Evolutionary conservation across 2,329 filamentous ascomycete genomes (phyloP).

Genomic region (Elsinoe ampelina): DNA sequence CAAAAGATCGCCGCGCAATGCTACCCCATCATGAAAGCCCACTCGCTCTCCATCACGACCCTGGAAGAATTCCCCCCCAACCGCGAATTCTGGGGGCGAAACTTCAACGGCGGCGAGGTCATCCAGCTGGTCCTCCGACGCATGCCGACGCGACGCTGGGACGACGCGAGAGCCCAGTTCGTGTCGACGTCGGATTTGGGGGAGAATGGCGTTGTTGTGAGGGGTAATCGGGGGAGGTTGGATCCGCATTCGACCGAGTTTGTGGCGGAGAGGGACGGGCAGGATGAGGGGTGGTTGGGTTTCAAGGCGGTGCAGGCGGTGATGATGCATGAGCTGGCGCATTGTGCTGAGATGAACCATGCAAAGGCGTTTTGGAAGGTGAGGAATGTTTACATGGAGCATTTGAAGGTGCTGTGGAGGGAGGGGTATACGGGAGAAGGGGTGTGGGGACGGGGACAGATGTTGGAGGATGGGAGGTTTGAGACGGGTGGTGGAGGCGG

Average conservation of each 20-base stretch:
- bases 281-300: conserved; percentile 59
- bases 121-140: conserved; percentile 70
- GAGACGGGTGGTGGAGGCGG: conserved; percentile 16
- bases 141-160: conserved; percentile 20
- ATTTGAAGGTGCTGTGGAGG: conserved; percentile 62
- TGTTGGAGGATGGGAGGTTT: conserved; percentile 53
- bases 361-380: conserved; percentile 72
- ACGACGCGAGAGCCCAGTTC: background rate
- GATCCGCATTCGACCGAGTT: conserved; percentile 10
- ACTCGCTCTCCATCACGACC: conserved; percentile 39
- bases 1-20: conserved; percentile 75
- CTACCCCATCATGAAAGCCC: conserved; percentile 47
- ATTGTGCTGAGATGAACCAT: conserved; percentile 90
- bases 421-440: conserved; percentile 70
- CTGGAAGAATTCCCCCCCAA: conserved; percentile 79
- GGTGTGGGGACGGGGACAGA: conserved; percentile 66
- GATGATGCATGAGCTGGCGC: conserved; percentile 87
- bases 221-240: conserved; percentile 1
- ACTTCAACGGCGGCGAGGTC: conserved; percentile 84
- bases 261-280: conserved; percentile 4
- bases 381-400: conserved; percentile 60
- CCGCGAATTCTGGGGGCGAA: conserved; percentile 72
- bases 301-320: conserved; percentile 85
- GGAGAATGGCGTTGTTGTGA: conserved; percentile 2
- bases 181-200: background rate